Evolutionary conservation across 805 yeast genomes (phyloP).

Genomic region (Hanseniaspora meyeri): DNA sequence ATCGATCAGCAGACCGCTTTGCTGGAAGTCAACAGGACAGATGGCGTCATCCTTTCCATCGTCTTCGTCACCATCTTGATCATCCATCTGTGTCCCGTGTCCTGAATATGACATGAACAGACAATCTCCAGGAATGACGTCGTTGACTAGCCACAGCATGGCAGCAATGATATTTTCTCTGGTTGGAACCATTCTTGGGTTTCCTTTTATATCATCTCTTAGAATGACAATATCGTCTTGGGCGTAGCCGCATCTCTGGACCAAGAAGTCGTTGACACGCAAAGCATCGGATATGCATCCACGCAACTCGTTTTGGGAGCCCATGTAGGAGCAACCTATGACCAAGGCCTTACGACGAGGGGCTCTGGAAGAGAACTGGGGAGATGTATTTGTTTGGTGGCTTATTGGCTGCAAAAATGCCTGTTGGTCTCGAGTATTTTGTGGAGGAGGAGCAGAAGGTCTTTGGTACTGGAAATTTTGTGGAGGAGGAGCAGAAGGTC

Average conservation of each 20-base stretch:
- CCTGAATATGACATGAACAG: slow-evolving; percentile 76
- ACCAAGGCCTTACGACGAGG: slow-evolving; percentile 59
- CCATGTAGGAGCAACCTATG: slow-evolving; percentile 69
- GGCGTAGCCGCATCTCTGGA: slow-evolving; percentile 35
- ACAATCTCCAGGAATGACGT: slow-evolving; percentile 65
- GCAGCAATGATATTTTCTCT: slow-evolving; percentile 60
- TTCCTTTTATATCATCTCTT: slow-evolving; percentile 42
- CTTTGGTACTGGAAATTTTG: neutral
- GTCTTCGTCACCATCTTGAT: slow-evolving; percentile 61
- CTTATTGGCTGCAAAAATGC: slow-evolving; percentile 20
- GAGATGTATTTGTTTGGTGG: slow-evolving; percentile 34
- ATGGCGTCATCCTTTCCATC: slow-evolving; percentile 63
- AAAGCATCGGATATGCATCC: slow-evolving; percentile 76
- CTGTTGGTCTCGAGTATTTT: slow-evolving; percentile 14
- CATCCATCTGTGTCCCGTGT: slow-evolving; percentile 68
- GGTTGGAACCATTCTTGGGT: slow-evolving; percentile 45
- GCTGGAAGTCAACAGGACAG: slow-evolving; percentile 61
- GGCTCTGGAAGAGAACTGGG: slow-evolving; percentile 39
- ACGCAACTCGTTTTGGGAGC: slow-evolving; percentile 44
- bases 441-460: slow-evolving; percentile 3
- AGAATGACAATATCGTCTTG: slow-evolving; percentile 47
- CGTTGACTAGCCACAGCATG: slow-evolving; percentile 68
- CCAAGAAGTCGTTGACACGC: slow-evolving; percentile 38
- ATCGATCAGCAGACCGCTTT: slow-evolving; percentile 56
- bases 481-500: slow-evolving; percentile 7